phyloP scores from a whole-genome alignment of 2,329 filamentous ascomycete species.

The Bipolaris sorokiniana region DNA sequence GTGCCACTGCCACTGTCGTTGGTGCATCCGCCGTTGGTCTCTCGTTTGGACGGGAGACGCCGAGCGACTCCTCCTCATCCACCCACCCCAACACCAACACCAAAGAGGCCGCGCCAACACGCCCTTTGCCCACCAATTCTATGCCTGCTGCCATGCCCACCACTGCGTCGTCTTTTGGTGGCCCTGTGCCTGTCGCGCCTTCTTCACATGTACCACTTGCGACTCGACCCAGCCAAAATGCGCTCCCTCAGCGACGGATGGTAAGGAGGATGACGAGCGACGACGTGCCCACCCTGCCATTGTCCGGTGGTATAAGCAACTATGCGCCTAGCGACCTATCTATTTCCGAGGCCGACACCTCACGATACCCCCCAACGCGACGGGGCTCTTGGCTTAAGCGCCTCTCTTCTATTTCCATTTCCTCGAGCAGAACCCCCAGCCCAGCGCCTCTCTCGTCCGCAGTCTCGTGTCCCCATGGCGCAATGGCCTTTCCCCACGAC shows the following conservation, averaged over 20 bases:
- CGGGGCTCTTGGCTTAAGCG: slow-evolving; percentile 73
- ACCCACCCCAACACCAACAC: slow-evolving; percentile 37
- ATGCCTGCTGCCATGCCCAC: slow-evolving; percentile 40
- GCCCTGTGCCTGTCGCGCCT: slow-evolving; percentile 30
- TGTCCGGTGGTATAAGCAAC: slow-evolving; percentile 28
- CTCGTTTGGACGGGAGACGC: slow-evolving; percentile 61
- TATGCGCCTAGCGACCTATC: slow-evolving; percentile 32
- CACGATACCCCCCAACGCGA: slow-evolving; percentile 37
- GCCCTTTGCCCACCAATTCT: slow-evolving; percentile 34
- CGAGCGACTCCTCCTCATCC: slow-evolving; percentile 35
- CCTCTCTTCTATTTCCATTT: slow-evolving; percentile 70
- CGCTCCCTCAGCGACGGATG: slow-evolving; percentile 37
- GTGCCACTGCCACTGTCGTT: slow-evolving; percentile 66
- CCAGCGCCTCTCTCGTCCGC: slow-evolving; percentile 70
- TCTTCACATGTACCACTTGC: slow-evolving; percentile 36
- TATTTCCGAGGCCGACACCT: slow-evolving; percentile 34
- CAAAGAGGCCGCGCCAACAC: slow-evolving; percentile 48
- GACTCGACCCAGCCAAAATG: slow-evolving; percentile 39
- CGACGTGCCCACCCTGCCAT: slow-evolving; percentile 27
- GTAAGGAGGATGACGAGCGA: slow-evolving; percentile 44
- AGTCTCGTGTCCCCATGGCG: slow-evolving; percentile 67
- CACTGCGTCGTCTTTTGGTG: slow-evolving; percentile 31
- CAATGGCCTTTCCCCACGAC: slow-evolving; percentile 53
- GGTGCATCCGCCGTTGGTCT: slow-evolving; percentile 66
- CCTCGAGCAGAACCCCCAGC: slow-evolving; percentile 68